A percentile compares a stretch with the other conserved stretches of the same genome.
These are phyloP conservation scores for Bremia lactucae DNA, from an alignment of 352 stramenopile species.

Conservation along the genomic window DNA sequence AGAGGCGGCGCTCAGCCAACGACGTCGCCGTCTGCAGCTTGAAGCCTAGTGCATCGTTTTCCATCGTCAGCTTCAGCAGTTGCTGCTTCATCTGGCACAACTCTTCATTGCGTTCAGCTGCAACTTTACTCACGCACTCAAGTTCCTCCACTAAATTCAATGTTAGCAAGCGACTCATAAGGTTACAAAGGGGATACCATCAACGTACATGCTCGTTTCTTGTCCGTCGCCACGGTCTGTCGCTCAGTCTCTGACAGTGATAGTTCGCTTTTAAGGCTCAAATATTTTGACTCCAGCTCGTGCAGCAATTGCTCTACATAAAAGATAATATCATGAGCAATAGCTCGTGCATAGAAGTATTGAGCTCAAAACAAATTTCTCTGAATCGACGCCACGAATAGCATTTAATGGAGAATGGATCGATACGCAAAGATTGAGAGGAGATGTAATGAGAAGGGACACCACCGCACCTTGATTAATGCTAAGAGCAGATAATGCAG, in stretches of 20 bases:
- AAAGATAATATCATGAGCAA: conserved; percentile 9
- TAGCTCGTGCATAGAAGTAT: background rate
- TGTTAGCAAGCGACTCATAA: conserved; percentile 3
- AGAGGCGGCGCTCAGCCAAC: conserved; percentile 46
- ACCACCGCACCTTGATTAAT: conserved; percentile 36
- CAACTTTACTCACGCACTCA: conserved; percentile 16
- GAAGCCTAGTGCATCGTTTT: conserved; percentile 44
- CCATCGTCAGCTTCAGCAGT: conserved; percentile 30
- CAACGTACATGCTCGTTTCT: conserved; percentile 34
- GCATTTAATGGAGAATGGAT: background rate
- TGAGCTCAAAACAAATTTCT: background rate
- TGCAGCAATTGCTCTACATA: conserved; percentile 64
- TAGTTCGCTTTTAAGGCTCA: conserved; percentile 51
- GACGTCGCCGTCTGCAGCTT: conserved; percentile 36
- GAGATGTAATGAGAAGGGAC: background rate
- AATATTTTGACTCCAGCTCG: conserved; percentile 66
- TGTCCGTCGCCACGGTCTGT: conserved; percentile 32
- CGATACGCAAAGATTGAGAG: background rate
- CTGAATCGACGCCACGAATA: background rate
- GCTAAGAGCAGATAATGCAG: conserved; percentile 23
- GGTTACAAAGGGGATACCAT: background rate
- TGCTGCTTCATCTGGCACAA: conserved; percentile 25
- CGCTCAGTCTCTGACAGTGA: conserved; percentile 43
- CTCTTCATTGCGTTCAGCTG: conserved; percentile 21
- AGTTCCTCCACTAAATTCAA: conserved; percentile 22